Percentiles rank a stretch among this genome's conserved stretches.
Evolutionary conservation across 306 rosid genomes (phyloP).

Genomic region (Comarum palustre): DNA sequence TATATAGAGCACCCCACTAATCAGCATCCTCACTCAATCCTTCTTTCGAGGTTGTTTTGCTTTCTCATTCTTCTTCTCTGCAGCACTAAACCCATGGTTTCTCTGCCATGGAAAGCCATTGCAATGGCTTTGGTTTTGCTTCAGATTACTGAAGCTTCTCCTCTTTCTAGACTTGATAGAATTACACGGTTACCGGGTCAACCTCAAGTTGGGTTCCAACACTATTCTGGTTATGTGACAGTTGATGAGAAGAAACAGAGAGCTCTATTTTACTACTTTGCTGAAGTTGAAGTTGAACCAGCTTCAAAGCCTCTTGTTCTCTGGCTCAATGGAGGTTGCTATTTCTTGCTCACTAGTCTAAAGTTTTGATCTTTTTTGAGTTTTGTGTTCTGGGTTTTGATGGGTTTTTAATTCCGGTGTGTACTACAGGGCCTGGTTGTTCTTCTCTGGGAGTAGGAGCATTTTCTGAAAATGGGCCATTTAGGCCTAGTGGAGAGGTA

Average conservation of each 20-base stretch:
- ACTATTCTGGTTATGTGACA: constrained; percentile 71
- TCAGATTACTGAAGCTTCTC: constrained; percentile 24
- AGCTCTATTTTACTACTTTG: constrained; percentile 78
- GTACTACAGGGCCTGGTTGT: constrained; percentile 55
- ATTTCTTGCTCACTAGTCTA: background rate
- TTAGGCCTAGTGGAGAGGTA: constrained; percentile 48
- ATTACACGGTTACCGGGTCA: constrained; percentile 67
- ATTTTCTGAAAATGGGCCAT: constrained; percentile 59
- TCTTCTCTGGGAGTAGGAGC: constrained; percentile 66
- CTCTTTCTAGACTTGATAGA: constrained; percentile 38
- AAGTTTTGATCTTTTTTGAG: background rate
- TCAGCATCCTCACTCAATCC: background rate
- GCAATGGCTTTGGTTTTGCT: constrained; percentile 33
- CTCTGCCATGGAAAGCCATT: constrained; percentile 27
- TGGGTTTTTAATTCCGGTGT: background rate
- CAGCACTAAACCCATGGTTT: constrained; percentile 22
- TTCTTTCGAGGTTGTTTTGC: constrained; percentile 9
- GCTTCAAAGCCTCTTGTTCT: constrained; percentile 85
- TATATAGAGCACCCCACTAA: constrained; percentile 32
- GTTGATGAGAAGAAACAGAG: constrained; percentile 55
- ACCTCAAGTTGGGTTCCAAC: constrained; percentile 66
- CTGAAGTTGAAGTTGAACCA: constrained; percentile 67
- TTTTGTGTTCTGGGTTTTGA: background rate
- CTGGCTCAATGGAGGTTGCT: constrained; percentile 64
- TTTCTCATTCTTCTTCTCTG: background rate